Conservation (phyloP, 31 red algal species). For the Asparagopsis taxiformis region DNA sequence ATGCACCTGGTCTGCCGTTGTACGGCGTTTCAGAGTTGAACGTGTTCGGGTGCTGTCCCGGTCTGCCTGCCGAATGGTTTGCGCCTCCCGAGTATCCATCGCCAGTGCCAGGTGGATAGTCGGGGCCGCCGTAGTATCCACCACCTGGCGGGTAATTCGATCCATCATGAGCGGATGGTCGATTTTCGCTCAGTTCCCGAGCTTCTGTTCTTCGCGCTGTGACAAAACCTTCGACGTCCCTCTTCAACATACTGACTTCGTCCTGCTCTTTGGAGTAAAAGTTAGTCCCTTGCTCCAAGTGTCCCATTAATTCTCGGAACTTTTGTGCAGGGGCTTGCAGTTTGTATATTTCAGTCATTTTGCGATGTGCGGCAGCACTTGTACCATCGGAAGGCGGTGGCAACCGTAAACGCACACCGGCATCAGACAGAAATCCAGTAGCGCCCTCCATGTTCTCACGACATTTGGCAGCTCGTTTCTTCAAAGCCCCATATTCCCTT, state of each 20-base stretch:
- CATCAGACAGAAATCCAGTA: constrained; percentile 13
- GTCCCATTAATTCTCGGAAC: constrained; percentile 54
- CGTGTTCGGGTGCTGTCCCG: background rate
- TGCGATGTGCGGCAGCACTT: background rate
- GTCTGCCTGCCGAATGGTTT: background rate
- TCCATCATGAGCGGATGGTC: background rate
- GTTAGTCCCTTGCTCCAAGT: constrained; percentile 45
- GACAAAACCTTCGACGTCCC: constrained; percentile 45
- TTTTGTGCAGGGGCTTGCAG: constrained; percentile 53
- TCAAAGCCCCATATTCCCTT: constrained; percentile 28
- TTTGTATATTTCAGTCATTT: constrained; percentile 59
- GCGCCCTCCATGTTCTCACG: constrained; percentile 22
- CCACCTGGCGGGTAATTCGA: background rate
- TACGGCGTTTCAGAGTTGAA: constrained; percentile 4
- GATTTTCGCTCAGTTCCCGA: constrained; percentile 1
- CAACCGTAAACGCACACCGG: constrained; percentile 17
- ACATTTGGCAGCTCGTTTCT: background rate
- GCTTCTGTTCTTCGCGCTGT: constrained; percentile 34
- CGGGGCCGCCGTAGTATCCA: background rate
- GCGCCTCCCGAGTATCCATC: background rate
- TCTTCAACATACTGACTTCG: constrained; percentile 16
- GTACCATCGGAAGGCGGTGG: constrained; percentile 8
- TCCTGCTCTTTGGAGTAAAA: constrained; percentile 63
- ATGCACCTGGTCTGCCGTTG: background rate
- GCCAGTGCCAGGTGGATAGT: constrained; percentile 11